A percentile compares a stretch with the other conserved stretches of the same genome.
These are phyloP conservation scores for Epichloe sylvatica DNA, from an alignment of 2,329 filamentous ascomycete genomes.

Conservation along the genomic window DNA sequence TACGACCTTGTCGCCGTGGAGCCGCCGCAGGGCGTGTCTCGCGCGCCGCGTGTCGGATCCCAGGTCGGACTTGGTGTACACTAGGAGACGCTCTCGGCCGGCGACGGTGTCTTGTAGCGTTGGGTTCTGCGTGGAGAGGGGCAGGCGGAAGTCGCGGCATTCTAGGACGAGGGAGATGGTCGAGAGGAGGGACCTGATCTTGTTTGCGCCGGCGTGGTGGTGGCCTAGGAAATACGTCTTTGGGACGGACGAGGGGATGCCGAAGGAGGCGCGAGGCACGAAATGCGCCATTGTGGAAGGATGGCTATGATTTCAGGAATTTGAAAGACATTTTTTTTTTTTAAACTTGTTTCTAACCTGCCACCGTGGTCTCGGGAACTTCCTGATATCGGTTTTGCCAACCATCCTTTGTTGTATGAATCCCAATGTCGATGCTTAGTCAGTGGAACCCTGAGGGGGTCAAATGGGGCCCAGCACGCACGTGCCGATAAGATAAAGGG, in stretches of 20 bases:
- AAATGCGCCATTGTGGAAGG: constrained; percentile 33
- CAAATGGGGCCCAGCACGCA: not conserved
- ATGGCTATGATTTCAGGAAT: not conserved
- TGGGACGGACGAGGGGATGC: constrained; percentile 57
- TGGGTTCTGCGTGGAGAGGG: constrained; percentile 79
- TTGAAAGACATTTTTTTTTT: not conserved
- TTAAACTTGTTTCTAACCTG: no score
- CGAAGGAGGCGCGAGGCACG: constrained; percentile 59
- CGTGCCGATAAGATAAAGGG: not conserved
- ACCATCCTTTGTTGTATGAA: no score
- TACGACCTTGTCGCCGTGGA: constrained; percentile 22
- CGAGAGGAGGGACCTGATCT: constrained; percentile 70
- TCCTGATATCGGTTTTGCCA: not conserved
- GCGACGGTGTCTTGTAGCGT: constrained; percentile 68
- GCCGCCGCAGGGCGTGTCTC: constrained; percentile 16
- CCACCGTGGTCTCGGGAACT: not conserved
- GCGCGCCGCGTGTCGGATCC: constrained; percentile 27
- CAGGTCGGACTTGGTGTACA: constrained; percentile 85
- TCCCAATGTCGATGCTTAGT: not conserved
- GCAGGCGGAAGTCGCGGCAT: constrained; percentile 85
- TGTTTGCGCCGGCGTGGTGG: constrained; percentile 65
- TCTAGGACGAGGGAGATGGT: constrained; percentile 82
- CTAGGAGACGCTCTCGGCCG: constrained; percentile 59
- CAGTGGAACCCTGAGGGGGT: not conserved
- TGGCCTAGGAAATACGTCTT: constrained; percentile 92